Evolutionary conservation across 2,329 filamentous ascomycete genomes (phyloP).

Genomic region (Aspergillus sp.): DNA sequence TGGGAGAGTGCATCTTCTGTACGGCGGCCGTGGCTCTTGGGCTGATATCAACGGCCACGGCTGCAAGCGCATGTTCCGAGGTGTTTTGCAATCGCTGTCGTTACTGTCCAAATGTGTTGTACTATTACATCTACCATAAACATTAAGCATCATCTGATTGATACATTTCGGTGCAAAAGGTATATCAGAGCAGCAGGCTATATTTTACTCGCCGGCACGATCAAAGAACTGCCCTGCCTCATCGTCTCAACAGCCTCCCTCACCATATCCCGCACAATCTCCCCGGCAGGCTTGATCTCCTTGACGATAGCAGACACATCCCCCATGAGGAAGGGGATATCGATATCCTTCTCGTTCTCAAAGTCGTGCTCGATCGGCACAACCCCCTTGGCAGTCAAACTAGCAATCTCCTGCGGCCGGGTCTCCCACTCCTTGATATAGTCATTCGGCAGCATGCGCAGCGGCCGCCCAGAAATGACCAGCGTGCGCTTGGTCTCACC

Average conservation of each 20-base stretch:
- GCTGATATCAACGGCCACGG: too few species aligned
- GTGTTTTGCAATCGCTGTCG: neutral
- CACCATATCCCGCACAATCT: slow-evolving; percentile 90
- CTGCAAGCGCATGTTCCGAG: too few species aligned
- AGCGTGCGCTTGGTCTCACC: slow-evolving; percentile 74
- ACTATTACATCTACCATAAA: slow-evolving; percentile 4
- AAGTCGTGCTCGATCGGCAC: slow-evolving; percentile 77
- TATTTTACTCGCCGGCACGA: slow-evolving; percentile 40
- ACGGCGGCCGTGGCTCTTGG: slow-evolving; percentile 2
- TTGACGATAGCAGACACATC: slow-evolving; percentile 74
- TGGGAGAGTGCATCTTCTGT: slow-evolving; percentile 4
- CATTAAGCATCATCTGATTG: too few species aligned
- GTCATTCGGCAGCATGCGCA: slow-evolving; percentile 72
- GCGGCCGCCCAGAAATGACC: slow-evolving; percentile 69
- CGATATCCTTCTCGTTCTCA: slow-evolving; percentile 71
- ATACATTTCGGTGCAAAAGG: neutral
- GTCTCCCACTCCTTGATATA: slow-evolving; percentile 77
- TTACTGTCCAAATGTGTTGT: slow-evolving; percentile 3
- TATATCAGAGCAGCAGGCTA: too few species aligned
- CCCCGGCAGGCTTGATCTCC: slow-evolving; percentile 67
- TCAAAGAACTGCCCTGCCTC: slow-evolving; percentile 51
- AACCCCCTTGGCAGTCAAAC: slow-evolving; percentile 64
- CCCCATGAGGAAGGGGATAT: slow-evolving; percentile 85
- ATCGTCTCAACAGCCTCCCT: slow-evolving; percentile 61
- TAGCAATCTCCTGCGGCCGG: slow-evolving; percentile 62